A percentile compares a stretch with the other conserved stretches of the same genome.
Conservation (phyloP, 2,329 filamentous ascomycete genomes). For the Scytalidium lignicola region DNA sequence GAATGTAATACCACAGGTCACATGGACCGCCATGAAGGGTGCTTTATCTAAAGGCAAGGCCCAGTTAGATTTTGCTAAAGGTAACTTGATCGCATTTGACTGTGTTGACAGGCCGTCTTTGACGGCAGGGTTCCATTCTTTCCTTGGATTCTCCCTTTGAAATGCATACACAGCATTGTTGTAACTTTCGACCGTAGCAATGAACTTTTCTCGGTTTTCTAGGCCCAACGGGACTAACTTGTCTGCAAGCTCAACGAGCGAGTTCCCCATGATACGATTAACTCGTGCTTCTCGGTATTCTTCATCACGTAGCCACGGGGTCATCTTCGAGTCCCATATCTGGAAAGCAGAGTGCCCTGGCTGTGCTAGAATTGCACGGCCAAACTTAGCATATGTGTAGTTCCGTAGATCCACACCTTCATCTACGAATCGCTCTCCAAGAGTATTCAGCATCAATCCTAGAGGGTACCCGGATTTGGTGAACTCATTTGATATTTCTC, state of each 20-base stretch:
- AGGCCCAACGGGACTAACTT: conserved; percentile 44
- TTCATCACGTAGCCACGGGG: conserved; percentile 50
- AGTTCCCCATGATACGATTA: conserved; percentile 43
- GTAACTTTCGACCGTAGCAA: conserved; percentile 48
- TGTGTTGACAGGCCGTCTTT: conserved; percentile 60
- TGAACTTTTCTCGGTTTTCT: conserved; percentile 38
- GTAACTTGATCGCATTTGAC: conserved; percentile 40
- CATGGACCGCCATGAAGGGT: conserved; percentile 59
- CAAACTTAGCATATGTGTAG: conserved; percentile 64
- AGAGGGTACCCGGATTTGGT: conserved; percentile 66
- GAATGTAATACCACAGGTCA: conserved; percentile 62
- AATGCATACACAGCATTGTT: conserved; percentile 50
- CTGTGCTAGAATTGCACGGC: conserved; percentile 56
- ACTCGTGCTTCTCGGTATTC: conserved; percentile 58
- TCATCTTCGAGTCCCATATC: conserved; percentile 53
- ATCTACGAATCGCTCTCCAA: conserved; percentile 59
- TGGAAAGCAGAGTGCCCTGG: conserved; percentile 56
- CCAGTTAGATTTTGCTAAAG: conserved; percentile 68
- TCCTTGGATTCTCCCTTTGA: conserved; percentile 37
- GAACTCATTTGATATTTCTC: conserved; percentile 57
- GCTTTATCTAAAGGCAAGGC: conserved; percentile 50
- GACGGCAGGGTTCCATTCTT: conserved; percentile 52
- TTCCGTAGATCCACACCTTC: conserved; percentile 62
- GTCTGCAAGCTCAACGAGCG: conserved; percentile 50
- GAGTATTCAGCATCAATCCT: conserved; percentile 57